These are phyloP conservation scores for Chalaropsis ovoidea DNA, from an alignment of 2,329 filamentous ascomycete species.

Conservation along the genomic window DNA sequence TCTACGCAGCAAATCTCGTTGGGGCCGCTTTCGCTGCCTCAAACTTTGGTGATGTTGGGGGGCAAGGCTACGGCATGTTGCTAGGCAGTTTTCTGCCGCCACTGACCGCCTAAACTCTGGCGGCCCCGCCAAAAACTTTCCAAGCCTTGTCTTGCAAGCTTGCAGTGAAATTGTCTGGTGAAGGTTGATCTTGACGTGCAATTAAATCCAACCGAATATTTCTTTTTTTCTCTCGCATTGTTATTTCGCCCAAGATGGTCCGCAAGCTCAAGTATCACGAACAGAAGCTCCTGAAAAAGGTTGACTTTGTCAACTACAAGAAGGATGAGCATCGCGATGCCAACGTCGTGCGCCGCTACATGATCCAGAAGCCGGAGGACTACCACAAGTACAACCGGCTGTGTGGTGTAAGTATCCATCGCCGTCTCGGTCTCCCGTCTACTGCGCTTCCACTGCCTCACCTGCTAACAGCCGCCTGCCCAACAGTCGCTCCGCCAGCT, in stretches of 20 bases:
- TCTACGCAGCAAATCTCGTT: slow-evolving; percentile 3
- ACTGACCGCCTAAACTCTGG: slow-evolving; percentile 15
- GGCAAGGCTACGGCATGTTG: background rate
- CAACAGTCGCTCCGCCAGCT: slow-evolving; percentile 71
- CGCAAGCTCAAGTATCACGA: slow-evolving; percentile 95
- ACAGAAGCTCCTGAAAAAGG: slow-evolving; percentile 83
- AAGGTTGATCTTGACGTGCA: background rate
- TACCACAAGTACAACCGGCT: slow-evolving; percentile 60
- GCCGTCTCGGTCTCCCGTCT: slow-evolving; percentile 30
- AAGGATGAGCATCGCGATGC: slow-evolving; percentile 81
- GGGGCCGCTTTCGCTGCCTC: background rate
- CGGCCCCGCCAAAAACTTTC: slow-evolving; percentile 25
- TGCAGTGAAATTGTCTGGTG: background rate
- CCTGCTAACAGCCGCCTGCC: slow-evolving; percentile 8
- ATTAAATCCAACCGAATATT: background rate
- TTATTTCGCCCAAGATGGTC: slow-evolving; percentile 54
- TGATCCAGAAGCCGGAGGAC: slow-evolving; percentile 80
- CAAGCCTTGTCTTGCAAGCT: background rate
- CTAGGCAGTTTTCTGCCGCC: slow-evolving; percentile 19
- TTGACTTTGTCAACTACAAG: slow-evolving; percentile 92
- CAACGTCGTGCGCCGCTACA: slow-evolving; percentile 69
- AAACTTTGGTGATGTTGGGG: background rate
- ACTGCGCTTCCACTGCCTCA: background rate
- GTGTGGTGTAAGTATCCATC: slow-evolving; percentile 48
- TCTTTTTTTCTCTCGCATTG: background rate